phyloP scores from a whole-genome alignment of 2,329 filamentous ascomycete species.

The Colletotrichum spaethianum region DNA sequence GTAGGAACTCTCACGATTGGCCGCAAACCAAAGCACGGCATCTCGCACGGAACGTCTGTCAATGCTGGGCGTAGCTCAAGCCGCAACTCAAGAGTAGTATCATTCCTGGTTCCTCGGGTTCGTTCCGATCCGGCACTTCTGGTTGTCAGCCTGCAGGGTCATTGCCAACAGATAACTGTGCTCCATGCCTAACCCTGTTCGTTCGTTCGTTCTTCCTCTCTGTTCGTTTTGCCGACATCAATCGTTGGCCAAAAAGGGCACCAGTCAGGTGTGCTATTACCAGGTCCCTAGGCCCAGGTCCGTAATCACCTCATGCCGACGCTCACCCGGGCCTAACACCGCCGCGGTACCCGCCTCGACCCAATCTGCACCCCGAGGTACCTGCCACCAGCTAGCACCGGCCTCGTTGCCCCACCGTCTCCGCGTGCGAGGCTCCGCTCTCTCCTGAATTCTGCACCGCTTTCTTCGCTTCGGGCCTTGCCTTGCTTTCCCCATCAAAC shows the following conservation, averaged over 20 bases:
- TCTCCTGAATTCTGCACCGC: constrained; percentile 37
- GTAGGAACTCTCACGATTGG: neutral
- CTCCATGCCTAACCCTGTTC: constrained; percentile 23
- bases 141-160: neutral
- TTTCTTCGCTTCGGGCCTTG: constrained; percentile 38
- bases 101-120: constrained; percentile 17
- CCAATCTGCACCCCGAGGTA: constrained; percentile 12
- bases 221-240: constrained; percentile 17
- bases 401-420: constrained; percentile 31
- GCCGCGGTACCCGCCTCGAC: neutral
- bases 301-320: constrained; percentile 29
- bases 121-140: constrained; percentile 19
- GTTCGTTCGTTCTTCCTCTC: constrained; percentile 14
- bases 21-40: constrained; percentile 15
- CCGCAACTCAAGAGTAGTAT: constrained; percentile 1
- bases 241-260: neutral
- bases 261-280: constrained; percentile 8
- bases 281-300: constrained; percentile 25
- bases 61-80: neutral
- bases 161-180: constrained; percentile 11
- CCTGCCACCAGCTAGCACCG: constrained; percentile 23
- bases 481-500: constrained; percentile 40
- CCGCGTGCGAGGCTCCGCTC: constrained; percentile 35
- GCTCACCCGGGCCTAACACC: constrained; percentile 18
- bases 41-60: neutral